Base-by-base conservation (phyloP, 345 rosid genomes). In the Pugionium cornutum region DNA sequence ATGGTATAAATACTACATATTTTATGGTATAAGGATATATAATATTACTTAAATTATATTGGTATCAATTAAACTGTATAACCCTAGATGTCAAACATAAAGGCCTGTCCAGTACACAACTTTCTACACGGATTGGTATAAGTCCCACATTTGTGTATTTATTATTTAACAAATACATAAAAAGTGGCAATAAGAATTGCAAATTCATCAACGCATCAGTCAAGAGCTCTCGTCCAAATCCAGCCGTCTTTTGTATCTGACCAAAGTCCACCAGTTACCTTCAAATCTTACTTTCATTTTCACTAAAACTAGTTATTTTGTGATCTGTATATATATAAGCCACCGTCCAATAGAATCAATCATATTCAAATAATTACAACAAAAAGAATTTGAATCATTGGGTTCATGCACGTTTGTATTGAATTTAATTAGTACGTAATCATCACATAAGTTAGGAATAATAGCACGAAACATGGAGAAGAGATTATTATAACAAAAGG, bases 231-330 rank as follows among this genome's bases (percentile, higher is more conserved):
- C 59, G 66, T 57, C 70, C 70, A 64, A 34, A 49, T 57, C 43
- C 48, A 42, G 76, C 76, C 76, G 70, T 64, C 7, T 72, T 72
- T 63, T 64, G 33, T 1, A 72, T 64, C 46, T 64, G 65, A 71
- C 58, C 58, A 65, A 62, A 47, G 33, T 27, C 47, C 45, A 72
- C 28, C 34, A 42, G 35, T 58, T 42, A 72, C 33, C 45, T 46
- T 55, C 51, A 46, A 62, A 62, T 62, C 35, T 49, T 48, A 63
- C 51, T 39, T 55, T 55, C 39, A 7, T 32, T 63, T 48, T 50
- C 58, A 56, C 37, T 32, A 47, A 10, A 54, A 70, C 36, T 48
- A 32, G 46, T 35, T 33, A 45, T 34, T 18, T 62, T 18, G 18
- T 18, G 0, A 0, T 18, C 18, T 18, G 25, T 62, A 45, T 7